Conservation (phyloP, 257 asterid genomes). For the Solanum appendiculatum region DNA sequence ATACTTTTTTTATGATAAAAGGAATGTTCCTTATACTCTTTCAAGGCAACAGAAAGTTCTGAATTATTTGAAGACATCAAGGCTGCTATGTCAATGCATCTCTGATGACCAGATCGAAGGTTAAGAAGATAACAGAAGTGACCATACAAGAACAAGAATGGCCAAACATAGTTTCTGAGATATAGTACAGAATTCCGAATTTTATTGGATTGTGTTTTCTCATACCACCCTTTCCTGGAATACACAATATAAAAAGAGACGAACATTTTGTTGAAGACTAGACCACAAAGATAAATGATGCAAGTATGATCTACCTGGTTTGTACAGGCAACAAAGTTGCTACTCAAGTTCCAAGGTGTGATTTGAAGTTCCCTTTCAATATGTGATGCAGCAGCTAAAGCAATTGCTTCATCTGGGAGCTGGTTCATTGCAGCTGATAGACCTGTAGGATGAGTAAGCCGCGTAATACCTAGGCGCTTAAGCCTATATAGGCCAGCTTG, state of each 20-base stretch:
- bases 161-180: not conserved
- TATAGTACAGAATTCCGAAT: not conserved
- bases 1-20: not conserved
- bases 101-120: not conserved
- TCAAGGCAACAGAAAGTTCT: not conserved
- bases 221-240: not conserved
- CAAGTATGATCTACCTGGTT: slow-evolving; percentile 53
- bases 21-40: not conserved
- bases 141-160: not conserved
- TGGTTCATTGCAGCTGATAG: slow-evolving; percentile 97
- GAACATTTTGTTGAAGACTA: not conserved
- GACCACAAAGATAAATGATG: not conserved
- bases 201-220: not conserved
- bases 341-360: slow-evolving; percentile 97
- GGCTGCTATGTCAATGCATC: not conserved
- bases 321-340: slow-evolving; percentile 90
- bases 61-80: not conserved
- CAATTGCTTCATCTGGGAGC: slow-evolving; percentile 98
- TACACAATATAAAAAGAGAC: not conserved
- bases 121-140: not conserved
- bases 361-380: slow-evolving; percentile 98
- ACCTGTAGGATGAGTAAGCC: slow-evolving; percentile 68
- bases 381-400: slow-evolving; percentile 99
- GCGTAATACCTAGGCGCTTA: slow-evolving; percentile 81
- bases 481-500: slow-evolving; percentile 93